Percentiles rank a stretch among this genome's conserved stretches.
Conservation (phyloP, 495 filamentous ascomycete genomes). For the Lasiosphaeria ovina region DNA sequence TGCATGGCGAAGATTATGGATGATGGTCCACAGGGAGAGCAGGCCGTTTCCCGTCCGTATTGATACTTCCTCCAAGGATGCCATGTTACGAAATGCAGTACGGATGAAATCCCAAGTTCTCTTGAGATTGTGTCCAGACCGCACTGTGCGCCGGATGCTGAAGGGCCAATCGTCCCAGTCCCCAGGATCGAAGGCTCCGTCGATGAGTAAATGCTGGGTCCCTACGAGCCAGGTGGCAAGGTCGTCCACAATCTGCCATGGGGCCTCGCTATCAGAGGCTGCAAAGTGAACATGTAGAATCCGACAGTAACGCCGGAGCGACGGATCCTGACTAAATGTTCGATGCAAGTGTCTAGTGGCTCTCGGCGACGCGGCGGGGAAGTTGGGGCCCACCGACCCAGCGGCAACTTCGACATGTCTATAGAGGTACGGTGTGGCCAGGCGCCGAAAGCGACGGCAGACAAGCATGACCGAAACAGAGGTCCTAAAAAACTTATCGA, state of each 20-base stretch:
- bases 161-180: background rate
- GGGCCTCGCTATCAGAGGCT: background rate
- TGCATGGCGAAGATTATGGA: constrained; percentile 1
- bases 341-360: background rate
- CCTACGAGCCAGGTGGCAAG: background rate
- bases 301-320: background rate
- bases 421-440: background rate
- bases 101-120: background rate
- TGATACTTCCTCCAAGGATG: constrained; percentile 1
- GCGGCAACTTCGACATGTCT: background rate
- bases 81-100: background rate
- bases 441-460: background rate
- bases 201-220: background rate
- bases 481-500: background rate
- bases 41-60: background rate
- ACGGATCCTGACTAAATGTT: constrained; percentile 1
- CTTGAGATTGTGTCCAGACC: background rate
- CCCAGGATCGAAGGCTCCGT: background rate
- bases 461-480: background rate
- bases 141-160: background rate
- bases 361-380: background rate
- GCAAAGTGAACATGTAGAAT: background rate
- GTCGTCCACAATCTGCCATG: background rate
- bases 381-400: background rate
- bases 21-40: background rate